phyloP scores from a whole-genome alignment of 2,329 filamentous ascomycete species.

The Neofusicoccum cordaticola region DNA sequence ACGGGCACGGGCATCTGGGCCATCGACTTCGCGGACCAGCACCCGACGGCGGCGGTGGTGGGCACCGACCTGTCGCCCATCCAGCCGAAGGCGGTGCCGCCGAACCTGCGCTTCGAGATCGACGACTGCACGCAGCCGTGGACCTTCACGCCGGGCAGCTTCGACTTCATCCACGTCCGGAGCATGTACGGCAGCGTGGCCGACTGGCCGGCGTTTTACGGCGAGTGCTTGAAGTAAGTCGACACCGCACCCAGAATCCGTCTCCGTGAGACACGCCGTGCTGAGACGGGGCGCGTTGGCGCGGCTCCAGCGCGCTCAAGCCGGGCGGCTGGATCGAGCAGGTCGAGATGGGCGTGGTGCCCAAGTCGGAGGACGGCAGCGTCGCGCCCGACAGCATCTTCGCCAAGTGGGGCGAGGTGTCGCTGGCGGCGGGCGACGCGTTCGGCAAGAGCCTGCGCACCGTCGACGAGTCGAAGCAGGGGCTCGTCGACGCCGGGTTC shows the following conservation, averaged over 20 bases:
- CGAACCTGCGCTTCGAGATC: constrained; percentile 51
- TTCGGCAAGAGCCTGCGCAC: constrained; percentile 36
- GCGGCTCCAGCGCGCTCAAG: constrained; percentile 12
- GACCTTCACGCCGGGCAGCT: constrained; percentile 25
- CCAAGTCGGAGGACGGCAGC: constrained; percentile 27
- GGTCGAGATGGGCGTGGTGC: constrained; percentile 26
- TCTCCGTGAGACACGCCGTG: no score
- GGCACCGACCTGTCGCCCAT: constrained; percentile 49
- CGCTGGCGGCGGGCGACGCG: constrained; percentile 27
- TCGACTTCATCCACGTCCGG: constrained; percentile 27
- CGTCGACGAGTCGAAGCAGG: constrained; percentile 37
- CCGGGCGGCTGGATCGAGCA: constrained; percentile 29
- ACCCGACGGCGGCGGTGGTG: constrained; percentile 33
- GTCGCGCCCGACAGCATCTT: constrained; percentile 23
- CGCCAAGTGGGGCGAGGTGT: constrained; percentile 26
- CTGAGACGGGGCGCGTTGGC: no score
- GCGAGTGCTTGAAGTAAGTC: constrained; percentile 22
- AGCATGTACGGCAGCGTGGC: constrained; percentile 24
- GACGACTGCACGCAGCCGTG: constrained; percentile 44
- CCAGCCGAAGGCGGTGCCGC: constrained; percentile 46
- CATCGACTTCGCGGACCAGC: constrained; percentile 32
- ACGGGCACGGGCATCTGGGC: constrained; percentile 35
- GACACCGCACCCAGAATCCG: constrained; percentile 36
- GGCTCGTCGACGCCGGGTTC: constrained; percentile 52
- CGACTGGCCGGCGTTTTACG: constrained; percentile 27